Percentiles rank a stretch among this genome's conserved stretches.
These are phyloP conservation scores for Lyophyllum shimeji DNA, from an alignment of 768 basidiomycete genomes.

Conservation along the genomic window DNA sequence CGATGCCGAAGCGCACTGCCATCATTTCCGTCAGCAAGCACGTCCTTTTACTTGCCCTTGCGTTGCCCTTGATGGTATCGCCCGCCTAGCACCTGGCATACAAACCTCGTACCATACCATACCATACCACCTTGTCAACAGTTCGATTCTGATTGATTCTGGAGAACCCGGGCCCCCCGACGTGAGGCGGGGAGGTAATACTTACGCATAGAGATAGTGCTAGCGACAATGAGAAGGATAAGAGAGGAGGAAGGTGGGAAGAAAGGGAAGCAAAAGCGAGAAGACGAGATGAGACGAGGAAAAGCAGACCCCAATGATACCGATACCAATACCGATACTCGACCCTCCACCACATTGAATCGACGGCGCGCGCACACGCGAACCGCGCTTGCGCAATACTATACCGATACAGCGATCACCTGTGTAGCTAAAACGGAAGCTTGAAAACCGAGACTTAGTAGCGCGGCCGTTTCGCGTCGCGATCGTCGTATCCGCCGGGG, in stretches of 20 bases:
- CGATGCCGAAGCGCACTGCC: too few species aligned
- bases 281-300: background rate
- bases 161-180: constrained; percentile 8
- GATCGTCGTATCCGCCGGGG: constrained; percentile 78
- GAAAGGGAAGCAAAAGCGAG: constrained; percentile 2
- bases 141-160: constrained; percentile 9
- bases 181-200: constrained; percentile 21
- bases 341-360: constrained; percentile 6
- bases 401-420: constrained; percentile 11
- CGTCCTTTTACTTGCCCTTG: too few species aligned
- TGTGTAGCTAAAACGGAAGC: constrained; percentile 16
- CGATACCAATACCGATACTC: constrained; percentile 7
- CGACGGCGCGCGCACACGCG: background rate
- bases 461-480: constrained; percentile 78
- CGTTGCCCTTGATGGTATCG: too few species aligned
- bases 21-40: too few species aligned
- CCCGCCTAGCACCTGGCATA: constrained; percentile 8
- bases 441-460: constrained; percentile 46
- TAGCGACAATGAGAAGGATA: background rate
- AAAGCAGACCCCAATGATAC: constrained; percentile 4
- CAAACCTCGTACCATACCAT: constrained; percentile 5
- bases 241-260: background rate
- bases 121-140: constrained; percentile 8
- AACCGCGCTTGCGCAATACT: background rate
- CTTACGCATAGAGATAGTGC: constrained; percentile 21